Evolutionary conservation across 2,329 filamentous ascomycete genomes (phyloP), one percentile per base, ranked within the genome.

Genomic region (Alternaria conjuncta): DNA sequence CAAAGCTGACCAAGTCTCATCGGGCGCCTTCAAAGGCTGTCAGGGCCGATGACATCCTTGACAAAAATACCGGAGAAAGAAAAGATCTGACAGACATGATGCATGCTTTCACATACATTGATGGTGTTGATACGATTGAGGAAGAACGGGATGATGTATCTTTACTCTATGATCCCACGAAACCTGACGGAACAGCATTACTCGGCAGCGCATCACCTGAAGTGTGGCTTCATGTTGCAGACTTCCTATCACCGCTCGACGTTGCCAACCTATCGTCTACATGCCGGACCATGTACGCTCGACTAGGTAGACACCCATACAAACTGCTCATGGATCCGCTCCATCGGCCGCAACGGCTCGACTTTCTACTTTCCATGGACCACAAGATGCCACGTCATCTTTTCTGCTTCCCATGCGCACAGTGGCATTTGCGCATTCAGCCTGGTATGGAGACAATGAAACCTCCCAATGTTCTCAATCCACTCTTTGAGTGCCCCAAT

Each of bases 381-480:
- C 72, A 77, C 12, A 73, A 81, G 15, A 78, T 87, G 18, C 87
- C 87, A 3, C 79, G 83, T 36, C 86, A 89, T 68, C 81, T 90
- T 7, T 82, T 89, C 57, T 90, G 88, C 75, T 87, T 88, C 71
- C 83, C 84, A 6, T 90, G 88, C 71, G 82, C 78, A 13, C 80
- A 77, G 59, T 89, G 86, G 74, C 88, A 90, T 71, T 75, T 81
- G 6, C 84, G 88, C 46, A 85, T 81, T 2, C 80, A 85, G 55
- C 82, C 82, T 36, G 87, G 87, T 18, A 67, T 81, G 32, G 88
- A 90, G 71, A 82, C 80, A 11, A 75, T 89, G 13, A 85, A 85
- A 68, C 84, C 85, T 3, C 81, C 85, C 26, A 82, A 84, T 49
- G 80, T 88, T 13, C 71, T 86, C 21, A 88, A 88, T 64, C 87